Evolutionary conservation across 495 filamentous ascomycete species (phyloP).

Genomic region (Zalerion maritima): DNA sequence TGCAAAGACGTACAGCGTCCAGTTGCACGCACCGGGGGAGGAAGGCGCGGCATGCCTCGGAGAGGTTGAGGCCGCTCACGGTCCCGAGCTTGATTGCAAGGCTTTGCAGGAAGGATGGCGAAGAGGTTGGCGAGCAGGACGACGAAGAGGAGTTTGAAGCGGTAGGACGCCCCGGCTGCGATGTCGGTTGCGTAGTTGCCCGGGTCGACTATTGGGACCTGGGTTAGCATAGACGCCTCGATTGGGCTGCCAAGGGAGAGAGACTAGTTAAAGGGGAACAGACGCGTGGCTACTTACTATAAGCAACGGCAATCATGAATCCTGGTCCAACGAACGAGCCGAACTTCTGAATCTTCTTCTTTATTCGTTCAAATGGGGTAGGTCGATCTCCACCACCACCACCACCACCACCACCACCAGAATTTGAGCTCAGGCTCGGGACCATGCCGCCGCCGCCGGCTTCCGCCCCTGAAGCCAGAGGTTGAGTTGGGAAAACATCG

Average conservation of each 20-base stretch:
- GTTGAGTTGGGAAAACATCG: conserved; percentile 4
- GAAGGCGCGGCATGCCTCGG: conserved; percentile 62
- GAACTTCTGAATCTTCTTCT: conserved; percentile 42
- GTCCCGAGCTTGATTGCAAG: conserved; percentile 73
- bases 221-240: conserved; percentile 3
- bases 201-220: conserved; percentile 51
- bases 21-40: conserved; percentile 65
- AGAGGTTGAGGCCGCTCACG: conserved; percentile 72
- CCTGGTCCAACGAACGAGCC: conserved; percentile 71
- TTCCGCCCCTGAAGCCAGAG: conserved; percentile 1
- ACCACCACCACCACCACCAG: too few relatives aligned
- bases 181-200: conserved; percentile 82
- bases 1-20: conserved; percentile 56
- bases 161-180: conserved; percentile 50
- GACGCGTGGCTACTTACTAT: conserved; percentile 26
- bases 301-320: conserved; percentile 66
- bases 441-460: conserved; percentile 1
- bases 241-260: not conserved
- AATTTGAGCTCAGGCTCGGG: not conserved
- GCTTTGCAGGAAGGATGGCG: conserved; percentile 68
- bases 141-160: conserved; percentile 61
- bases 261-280: not conserved
- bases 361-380: conserved; percentile 12
- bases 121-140: conserved; percentile 73
- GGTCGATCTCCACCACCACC: conserved; percentile 7